Percentiles rank a stretch among this genome's conserved stretches.
Conservation (phyloP, 805 yeast genomes). For the Babjeviella inositovora region DNA sequence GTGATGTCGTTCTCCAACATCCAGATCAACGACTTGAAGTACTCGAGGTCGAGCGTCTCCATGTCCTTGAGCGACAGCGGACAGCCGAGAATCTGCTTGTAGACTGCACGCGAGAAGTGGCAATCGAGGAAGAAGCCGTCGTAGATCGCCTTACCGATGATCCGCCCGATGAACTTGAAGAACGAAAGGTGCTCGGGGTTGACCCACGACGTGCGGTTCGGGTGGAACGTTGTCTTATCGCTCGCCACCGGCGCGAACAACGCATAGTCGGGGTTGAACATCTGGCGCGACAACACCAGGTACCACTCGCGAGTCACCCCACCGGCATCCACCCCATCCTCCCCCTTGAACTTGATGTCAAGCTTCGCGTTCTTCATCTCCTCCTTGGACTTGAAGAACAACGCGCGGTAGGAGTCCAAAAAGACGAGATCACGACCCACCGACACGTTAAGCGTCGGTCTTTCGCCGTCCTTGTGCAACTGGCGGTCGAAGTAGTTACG, state of each 20-base stretch:
- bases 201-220: slow-evolving; percentile 81
- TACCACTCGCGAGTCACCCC: slow-evolving; percentile 98
- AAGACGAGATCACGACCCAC: slow-evolving; percentile 86
- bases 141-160: slow-evolving; percentile 86
- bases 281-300: slow-evolving; percentile 83
- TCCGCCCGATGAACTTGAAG: slow-evolving; percentile 86
- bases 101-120: slow-evolving; percentile 90
- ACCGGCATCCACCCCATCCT: slow-evolving; percentile 96
- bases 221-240: slow-evolving; percentile 89
- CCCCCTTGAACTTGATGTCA: slow-evolving; percentile 79
- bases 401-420: slow-evolving; percentile 71
- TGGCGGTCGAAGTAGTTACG: slow-evolving; percentile 69
- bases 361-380: slow-evolving; percentile 60
- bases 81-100: slow-evolving; percentile 69
- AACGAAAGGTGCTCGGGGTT: slow-evolving; percentile 88
- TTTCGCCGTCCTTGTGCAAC: slow-evolving; percentile 33
- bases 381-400: slow-evolving; percentile 63
- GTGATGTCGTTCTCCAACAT: slow-evolving; percentile 95
- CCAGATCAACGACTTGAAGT: slow-evolving; percentile 87
- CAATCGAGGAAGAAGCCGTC: slow-evolving; percentile 83
- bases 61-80: slow-evolving; percentile 80
- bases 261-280: slow-evolving; percentile 93
- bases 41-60: slow-evolving; percentile 86
- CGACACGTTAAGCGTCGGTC: slow-evolving; percentile 38
- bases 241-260: slow-evolving; percentile 82